phyloP scores from a whole-genome alignment of 2,329 filamentous ascomycete genomes.

The Drechmeria coniospora region DNA sequence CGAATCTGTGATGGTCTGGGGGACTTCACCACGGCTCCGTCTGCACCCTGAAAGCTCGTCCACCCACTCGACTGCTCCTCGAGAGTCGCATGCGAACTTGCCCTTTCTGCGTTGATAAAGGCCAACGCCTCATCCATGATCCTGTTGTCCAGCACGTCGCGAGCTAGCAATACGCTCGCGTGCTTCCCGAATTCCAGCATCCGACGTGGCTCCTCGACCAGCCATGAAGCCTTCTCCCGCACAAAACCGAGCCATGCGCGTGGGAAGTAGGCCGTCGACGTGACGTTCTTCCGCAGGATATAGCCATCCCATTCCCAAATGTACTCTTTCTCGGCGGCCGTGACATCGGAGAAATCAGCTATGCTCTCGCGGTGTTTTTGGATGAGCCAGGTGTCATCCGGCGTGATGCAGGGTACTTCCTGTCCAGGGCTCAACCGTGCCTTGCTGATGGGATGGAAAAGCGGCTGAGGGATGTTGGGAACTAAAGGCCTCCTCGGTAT shows the following conservation, averaged over 20 bases:
- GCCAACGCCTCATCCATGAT: slow-evolving; percentile 26
- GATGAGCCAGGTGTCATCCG: slow-evolving; percentile 38
- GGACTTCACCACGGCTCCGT: slow-evolving; percentile 11
- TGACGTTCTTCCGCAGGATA: slow-evolving; percentile 33
- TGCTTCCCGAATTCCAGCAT: slow-evolving; percentile 41
- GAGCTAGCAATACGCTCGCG: slow-evolving; percentile 31
- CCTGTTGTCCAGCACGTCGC: slow-evolving; percentile 29
- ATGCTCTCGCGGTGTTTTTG: slow-evolving; percentile 44
- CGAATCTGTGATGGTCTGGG: slow-evolving; percentile 20
- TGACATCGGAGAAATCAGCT: slow-evolving; percentile 40
- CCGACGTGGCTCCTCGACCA: slow-evolving; percentile 30
- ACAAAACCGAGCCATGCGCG: slow-evolving; percentile 37
- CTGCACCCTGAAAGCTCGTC: slow-evolving; percentile 5
- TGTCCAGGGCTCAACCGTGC: slow-evolving; percentile 32
- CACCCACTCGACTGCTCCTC: slow-evolving; percentile 1
- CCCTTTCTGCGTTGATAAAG: slow-evolving; percentile 27
- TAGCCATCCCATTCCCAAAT: slow-evolving; percentile 43
- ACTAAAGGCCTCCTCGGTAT: slow-evolving; percentile 22
- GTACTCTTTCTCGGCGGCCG: slow-evolving; percentile 38
- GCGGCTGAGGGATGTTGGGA: slow-evolving; percentile 32
- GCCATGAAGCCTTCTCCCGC: slow-evolving; percentile 33
- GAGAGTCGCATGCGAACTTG: slow-evolving; percentile 7
- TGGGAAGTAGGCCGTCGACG: slow-evolving; percentile 35
- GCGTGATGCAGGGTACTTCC: slow-evolving; percentile 24
- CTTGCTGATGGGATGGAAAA: slow-evolving; percentile 44